Evolutionary conservation across 352 stramenopile species (phyloP).

Genomic region (Thraustotheca clavata): DNA sequence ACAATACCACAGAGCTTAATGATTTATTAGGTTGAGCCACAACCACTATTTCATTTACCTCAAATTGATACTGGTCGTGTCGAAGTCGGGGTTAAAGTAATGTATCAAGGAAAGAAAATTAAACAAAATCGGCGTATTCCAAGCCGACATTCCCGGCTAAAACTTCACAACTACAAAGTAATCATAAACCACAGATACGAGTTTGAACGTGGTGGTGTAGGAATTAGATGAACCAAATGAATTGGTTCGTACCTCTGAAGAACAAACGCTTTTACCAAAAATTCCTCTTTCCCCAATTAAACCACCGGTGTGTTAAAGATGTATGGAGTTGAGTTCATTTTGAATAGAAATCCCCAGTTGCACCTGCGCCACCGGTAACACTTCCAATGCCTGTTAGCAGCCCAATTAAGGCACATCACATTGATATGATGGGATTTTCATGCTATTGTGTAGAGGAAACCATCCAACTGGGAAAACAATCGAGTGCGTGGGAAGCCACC

Average conservation of each 20-base stretch:
- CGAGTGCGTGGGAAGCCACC: conserved; percentile 6
- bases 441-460: background rate
- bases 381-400: background rate
- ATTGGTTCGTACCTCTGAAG: conserved; percentile 20
- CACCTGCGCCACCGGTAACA: background rate
- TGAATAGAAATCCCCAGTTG: background rate
- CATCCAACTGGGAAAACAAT: background rate
- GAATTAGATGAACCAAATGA: conserved; percentile 25
- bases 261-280: background rate
- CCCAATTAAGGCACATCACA: conserved; percentile 11
- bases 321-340: background rate
- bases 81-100: conserved; percentile 41
- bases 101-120: conserved; percentile 37
- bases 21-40: background rate
- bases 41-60: conserved; percentile 27
- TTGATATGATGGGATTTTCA: background rate
- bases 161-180: conserved; percentile 59
- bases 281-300: conserved; percentile 48
- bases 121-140: conserved; percentile 39
- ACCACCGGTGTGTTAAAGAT: conserved; percentile 14
- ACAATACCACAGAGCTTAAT: no score
- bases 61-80: conserved; percentile 44
- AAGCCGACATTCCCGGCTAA: conserved; percentile 43
- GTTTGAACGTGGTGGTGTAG: background rate
- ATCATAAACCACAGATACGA: background rate